phyloP scores from a whole-genome alignment of 1,284 basidiomycete genomes.

The Boletus austroedulis region DNA sequence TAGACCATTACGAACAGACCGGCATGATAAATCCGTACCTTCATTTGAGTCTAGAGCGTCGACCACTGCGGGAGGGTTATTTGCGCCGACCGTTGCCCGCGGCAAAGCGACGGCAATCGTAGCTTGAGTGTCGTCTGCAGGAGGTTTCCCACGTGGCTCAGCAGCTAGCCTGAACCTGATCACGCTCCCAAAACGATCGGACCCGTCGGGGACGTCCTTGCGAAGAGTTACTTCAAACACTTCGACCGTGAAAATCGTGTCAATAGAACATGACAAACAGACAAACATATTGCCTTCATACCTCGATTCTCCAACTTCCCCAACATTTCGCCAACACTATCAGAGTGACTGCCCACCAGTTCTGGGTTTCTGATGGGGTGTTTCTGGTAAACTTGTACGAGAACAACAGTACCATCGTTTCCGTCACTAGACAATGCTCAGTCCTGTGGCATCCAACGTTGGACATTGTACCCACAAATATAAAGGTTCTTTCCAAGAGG shows the following conservation, averaged over 20 bases:
- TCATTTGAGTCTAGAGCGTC: too few relatives aligned
- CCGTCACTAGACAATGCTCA: not conserved
- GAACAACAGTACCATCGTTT: not conserved
- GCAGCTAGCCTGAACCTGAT: not conserved
- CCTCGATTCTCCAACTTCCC: not conserved
- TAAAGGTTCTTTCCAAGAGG: not conserved
- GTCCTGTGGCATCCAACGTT: not conserved
- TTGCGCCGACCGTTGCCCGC: not conserved
- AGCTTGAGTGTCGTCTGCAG: not conserved
- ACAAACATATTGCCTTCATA: not conserved
- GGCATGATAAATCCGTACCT: not conserved
- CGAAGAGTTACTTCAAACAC: not conserved
- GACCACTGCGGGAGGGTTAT: not conserved
- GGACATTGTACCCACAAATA: not conserved
- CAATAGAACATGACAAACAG: not conserved
- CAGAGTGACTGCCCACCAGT: not conserved
- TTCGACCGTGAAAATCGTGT: not conserved
- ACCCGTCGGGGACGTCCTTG: not conserved
- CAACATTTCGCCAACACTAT: not conserved
- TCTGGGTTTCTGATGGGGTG: not conserved
- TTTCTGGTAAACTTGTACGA: not conserved
- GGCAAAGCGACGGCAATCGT: not conserved
- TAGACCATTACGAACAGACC: not conserved
- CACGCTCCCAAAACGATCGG: not conserved
- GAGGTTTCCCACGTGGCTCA: too few relatives aligned